Conservation (phyloP, 805 yeast species). For the Zygosaccharomyces rouxii region DNA sequence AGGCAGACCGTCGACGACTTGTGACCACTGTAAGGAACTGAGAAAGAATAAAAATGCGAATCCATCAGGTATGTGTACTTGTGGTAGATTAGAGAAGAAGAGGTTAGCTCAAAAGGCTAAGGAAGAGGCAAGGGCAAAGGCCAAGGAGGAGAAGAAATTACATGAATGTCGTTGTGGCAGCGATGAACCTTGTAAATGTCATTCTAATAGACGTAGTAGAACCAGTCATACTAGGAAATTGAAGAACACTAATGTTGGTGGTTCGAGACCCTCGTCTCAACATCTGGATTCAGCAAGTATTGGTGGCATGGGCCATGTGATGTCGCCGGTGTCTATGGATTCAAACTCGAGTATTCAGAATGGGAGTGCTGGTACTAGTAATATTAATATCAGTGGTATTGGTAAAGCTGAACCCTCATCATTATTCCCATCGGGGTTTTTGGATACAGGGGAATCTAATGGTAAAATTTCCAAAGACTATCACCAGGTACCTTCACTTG, state of each 20-base stretch:
- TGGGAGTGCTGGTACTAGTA: slow-evolving; percentile 2
- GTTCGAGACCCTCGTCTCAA: slow-evolving; percentile 4
- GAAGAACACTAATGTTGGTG: not conserved
- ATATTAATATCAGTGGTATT: not conserved
- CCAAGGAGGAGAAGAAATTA: slow-evolving; percentile 21
- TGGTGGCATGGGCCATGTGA: slow-evolving; percentile 7
- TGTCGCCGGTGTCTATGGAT: slow-evolving; percentile 15
- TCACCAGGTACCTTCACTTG: slow-evolving; percentile 29
- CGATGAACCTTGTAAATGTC: slow-evolving; percentile 22
- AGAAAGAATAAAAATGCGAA: slow-evolving; percentile 65
- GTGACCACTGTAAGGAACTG: slow-evolving; percentile 77
- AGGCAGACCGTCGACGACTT: slow-evolving; percentile 93
- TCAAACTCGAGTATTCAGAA: slow-evolving; percentile 5
- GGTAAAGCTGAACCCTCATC: not conserved
- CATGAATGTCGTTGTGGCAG: slow-evolving; percentile 36
- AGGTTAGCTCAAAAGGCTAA: slow-evolving; percentile 33
- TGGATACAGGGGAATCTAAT: slow-evolving; percentile 18
- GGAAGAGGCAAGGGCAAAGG: slow-evolving; percentile 32
- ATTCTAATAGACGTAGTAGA: slow-evolving; percentile 18
- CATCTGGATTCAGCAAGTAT: not conserved
- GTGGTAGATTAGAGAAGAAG: slow-evolving; percentile 52
- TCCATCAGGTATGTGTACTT: slow-evolving; percentile 55
- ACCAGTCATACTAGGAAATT: slow-evolving; percentile 1
- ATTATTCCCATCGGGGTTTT: slow-evolving; percentile 7
- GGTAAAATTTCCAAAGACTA: slow-evolving; percentile 31